These are phyloP conservation scores for Polysphondylium violaceum DNA, from an alignment of 78 protist species.

Conservation along the genomic window DNA sequence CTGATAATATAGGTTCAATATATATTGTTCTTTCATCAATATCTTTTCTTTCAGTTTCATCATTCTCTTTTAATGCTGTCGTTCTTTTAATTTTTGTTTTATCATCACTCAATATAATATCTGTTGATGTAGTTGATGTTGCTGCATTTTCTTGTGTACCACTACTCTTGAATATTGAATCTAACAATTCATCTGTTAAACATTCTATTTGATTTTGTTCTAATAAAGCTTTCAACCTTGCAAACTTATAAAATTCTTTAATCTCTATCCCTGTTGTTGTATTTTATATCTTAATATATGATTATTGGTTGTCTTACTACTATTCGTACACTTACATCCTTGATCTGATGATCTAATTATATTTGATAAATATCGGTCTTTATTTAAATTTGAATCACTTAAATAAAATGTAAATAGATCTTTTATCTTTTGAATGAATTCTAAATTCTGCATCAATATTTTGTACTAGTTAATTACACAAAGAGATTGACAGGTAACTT, in stretches of 20 bases:
- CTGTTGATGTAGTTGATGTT: too few species aligned
- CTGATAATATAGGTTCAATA: constrained; percentile 46
- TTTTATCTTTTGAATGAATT: background rate
- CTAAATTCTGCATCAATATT: background rate
- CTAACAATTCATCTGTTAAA: background rate
- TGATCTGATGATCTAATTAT: constrained; percentile 12
- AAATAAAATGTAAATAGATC: constrained; percentile 35
- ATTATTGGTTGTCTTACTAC: background rate
- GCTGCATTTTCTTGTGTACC: background rate
- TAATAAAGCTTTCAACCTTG: background rate
- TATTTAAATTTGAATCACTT: constrained; percentile 23
- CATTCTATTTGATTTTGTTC: background rate
- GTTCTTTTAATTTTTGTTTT: background rate
- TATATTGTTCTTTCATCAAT: constrained; percentile 51
- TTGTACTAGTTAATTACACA: too few species aligned
- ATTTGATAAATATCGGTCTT: constrained; percentile 31
- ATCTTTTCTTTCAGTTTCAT: background rate
- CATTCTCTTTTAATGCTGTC: background rate
- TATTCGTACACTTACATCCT: constrained; percentile 46
- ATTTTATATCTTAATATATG: background rate
- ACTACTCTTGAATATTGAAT: background rate
- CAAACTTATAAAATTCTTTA: background rate
- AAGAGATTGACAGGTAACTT: too few species aligned
- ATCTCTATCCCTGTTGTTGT: constrained; percentile 4
- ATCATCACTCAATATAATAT: background rate